phyloP scores from a whole-genome alignment of 169 alveolate genomes.

The Eimeria sp. region DNA sequence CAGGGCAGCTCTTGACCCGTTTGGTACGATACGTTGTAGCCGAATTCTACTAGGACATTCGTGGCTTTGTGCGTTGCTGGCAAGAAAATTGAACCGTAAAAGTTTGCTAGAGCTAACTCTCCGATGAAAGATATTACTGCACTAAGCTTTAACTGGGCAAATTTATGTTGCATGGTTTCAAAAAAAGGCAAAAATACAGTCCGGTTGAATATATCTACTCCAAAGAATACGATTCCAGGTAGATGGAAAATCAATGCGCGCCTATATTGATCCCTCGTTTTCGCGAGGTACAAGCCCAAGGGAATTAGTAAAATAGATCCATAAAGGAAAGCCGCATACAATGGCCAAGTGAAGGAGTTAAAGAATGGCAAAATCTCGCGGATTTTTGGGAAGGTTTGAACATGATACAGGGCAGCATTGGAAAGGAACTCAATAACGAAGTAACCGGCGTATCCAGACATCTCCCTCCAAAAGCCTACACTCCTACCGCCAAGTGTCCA shows the following conservation, averaged over 20 bases:
- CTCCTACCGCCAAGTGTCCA: constrained; percentile 76
- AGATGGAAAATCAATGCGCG: constrained; percentile 70
- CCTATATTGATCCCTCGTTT: constrained; percentile 74
- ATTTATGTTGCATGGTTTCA: constrained; percentile 76
- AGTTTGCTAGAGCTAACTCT: constrained; percentile 71
- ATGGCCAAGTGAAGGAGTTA: constrained; percentile 16
- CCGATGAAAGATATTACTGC: constrained; percentile 36
- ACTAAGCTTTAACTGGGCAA: constrained; percentile 50
- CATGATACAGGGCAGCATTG: constrained; percentile 59
- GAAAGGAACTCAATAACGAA: constrained; percentile 39
- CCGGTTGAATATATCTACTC: constrained; percentile 77
- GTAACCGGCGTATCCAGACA: constrained; percentile 43
- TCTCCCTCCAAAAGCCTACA: constrained; percentile 64
- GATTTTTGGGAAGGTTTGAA: constrained; percentile 74
- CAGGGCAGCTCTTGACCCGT: constrained; percentile 12
- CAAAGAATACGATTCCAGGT: constrained; percentile 77
- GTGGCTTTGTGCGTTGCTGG: constrained; percentile 81
- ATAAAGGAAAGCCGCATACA: constrained; percentile 44
- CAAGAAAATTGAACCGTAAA: constrained; percentile 78
- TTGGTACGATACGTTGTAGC: constrained; percentile 78
- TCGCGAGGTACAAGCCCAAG: constrained; percentile 57
- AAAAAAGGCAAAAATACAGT: constrained; percentile 77
- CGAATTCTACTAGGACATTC: constrained; percentile 59
- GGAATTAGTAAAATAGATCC: constrained; percentile 57
- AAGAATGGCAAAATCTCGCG: constrained; percentile 53